Evolutionary conservation across 106 monocot genomes (phyloP), one percentile per base, ranked within the genome.

Genomic region (Allium cepa): DNA sequence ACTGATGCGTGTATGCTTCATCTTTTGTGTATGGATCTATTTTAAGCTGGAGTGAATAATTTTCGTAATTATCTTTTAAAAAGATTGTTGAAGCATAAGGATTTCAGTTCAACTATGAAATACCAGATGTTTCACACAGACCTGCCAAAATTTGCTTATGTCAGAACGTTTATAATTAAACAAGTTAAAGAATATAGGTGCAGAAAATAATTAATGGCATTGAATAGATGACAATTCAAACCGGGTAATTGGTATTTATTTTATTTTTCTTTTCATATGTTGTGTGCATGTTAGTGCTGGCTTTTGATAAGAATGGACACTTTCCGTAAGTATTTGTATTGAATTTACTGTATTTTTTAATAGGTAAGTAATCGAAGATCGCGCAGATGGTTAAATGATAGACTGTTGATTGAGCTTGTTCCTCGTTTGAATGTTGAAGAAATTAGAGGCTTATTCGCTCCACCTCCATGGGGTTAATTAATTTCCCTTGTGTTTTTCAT

Each of bases 381-480:
- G 26, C 77, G 93, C 10, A 87, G 87, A 76, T 99, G 92, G 99
- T 67, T 99, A 63, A 99, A 99, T 79, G 93, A 99, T 71, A 84
- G 93, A 8, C 69, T 99, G 49, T 67, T 99, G 73, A 84, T 99
- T 56, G 99, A 99, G 68, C 83, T 99, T 63, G 93, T 99, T 67
- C 99, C 99, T 28, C 84, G 90, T 16, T 72, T 99, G 17, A 87
- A 87, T 81, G 99, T 72, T 13, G 99, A 99, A 51, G 99, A 99
- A 90, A 93, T 99, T 26, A 90, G 90, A 78, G 99, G 99, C 71
- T 85, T 93, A 12, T 99, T 99, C 82, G 93, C 99, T 67, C 99
- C 93, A 50, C 99, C 99, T 69, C 99, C 99, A 62, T 99, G 86
- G 86, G 97, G 99, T 99, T 90, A 71, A 17, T 26, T 48, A n/a